Base-by-base conservation (phyloP, 371 early-diverging fungal genomes). In the Mucor circinelloides region DNA sequence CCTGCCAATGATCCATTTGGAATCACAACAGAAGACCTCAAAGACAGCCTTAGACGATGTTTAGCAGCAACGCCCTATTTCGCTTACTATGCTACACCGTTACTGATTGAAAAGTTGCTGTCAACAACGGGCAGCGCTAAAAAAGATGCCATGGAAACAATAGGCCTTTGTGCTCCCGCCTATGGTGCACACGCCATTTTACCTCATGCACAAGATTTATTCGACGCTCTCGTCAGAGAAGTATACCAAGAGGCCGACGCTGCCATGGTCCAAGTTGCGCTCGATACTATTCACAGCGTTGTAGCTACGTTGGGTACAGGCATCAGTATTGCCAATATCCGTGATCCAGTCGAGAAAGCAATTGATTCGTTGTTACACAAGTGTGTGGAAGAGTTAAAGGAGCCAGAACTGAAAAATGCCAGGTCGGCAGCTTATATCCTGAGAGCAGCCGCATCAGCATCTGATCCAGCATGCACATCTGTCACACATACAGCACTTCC, bases 1-100 rank as follows among this genome's bases (percentile, higher is more conserved):
- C 28, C 92, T 91, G 0, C 92, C 91, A 50, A 91, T 89, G 97
- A 95, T 78, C 89, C 90, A 1, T 89, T 90, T 42, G 91, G 91
- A 5, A 92, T 98, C 32, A 92, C 97, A 3, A 86, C 96, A 5
- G 90, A 91, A 21, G 88, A 94, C 73, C 78, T 98, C 28, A 96
- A 96, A 75, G 54, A 74, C 10, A 88, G 88, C 13, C 78, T 95
- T 44, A 79, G 89, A 44, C 77, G 83, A n/a, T 90, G 90, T 69
- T 80, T 92, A 23, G 72, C 92, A 19, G 85, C 89, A 7, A 86
- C 91, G 23, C 87, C 93, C 5, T 80, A 86, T 63, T 93, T 94
- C 83, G 91, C 87, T 27, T 79, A 78, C 30, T 84, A 83, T 73
- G 92, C 94, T 2, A 81, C 95, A 55, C 94, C 95, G 36, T 74